These are phyloP conservation scores for Dioszegia crocea DNA, from an alignment of 768 basidiomycete genomes.

Conservation along the genomic window DNA sequence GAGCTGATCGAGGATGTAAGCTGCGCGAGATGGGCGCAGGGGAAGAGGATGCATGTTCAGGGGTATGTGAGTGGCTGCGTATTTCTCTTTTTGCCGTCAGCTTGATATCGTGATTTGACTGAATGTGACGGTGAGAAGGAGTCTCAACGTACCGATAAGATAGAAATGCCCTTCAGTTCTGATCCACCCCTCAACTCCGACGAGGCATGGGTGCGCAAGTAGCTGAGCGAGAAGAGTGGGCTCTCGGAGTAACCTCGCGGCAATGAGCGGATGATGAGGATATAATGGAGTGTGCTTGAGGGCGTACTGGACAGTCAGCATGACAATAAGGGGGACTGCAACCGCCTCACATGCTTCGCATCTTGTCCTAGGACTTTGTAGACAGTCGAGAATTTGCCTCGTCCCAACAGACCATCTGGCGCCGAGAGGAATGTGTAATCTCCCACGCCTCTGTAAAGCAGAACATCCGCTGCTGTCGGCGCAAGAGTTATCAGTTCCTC, in stretches of 20 bases:
- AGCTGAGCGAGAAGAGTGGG: conserved; percentile 52
- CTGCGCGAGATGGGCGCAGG: conserved; percentile 32
- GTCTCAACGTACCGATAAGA: conserved; percentile 48
- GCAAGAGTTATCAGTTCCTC: conserved; percentile 12
- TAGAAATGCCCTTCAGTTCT: conserved; percentile 53
- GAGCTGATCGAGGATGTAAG: conserved; percentile 51
- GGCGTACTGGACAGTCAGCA: conserved; percentile 46
- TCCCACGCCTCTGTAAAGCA: conserved; percentile 47
- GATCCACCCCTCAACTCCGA: conserved; percentile 52
- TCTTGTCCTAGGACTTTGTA: conserved; percentile 48
- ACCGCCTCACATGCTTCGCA: conserved; percentile 41
- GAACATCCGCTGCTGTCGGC: conserved; percentile 43
- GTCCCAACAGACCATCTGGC: conserved; percentile 42
- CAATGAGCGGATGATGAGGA: conserved; percentile 54
- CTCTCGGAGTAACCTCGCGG: conserved; percentile 51
- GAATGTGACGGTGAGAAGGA: no score
- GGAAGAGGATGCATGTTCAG: conserved; percentile 31
- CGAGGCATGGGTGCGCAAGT: conserved; percentile 52
- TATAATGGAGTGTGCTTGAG: conserved; percentile 53
- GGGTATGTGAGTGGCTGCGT: conserved; percentile 48
- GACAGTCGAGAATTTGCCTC: conserved; percentile 53
- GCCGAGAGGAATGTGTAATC: conserved; percentile 48
- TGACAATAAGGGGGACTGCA: neutral
- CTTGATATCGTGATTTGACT: no score
- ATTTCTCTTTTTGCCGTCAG: conserved; percentile 24